Conservation (phyloP, 176 grass and related monocot species). For the Carex scoparia region DNA sequence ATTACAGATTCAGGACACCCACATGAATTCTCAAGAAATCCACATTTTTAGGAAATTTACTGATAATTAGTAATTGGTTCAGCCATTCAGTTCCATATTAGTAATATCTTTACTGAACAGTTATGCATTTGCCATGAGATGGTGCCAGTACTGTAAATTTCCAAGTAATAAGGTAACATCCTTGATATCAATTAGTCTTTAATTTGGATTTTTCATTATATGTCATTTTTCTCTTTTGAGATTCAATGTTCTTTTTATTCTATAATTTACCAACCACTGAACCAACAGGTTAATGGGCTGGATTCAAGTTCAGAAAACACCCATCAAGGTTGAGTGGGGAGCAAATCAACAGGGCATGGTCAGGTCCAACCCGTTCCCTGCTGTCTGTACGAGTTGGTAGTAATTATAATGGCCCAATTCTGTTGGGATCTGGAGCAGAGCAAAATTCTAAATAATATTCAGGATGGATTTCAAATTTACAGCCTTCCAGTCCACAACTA, state of each 20-base stretch:
- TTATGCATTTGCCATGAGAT: background rate
- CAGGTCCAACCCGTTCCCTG: background rate
- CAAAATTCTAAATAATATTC: background rate
- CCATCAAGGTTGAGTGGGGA: background rate
- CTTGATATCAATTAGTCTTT: background rate
- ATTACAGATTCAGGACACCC: background rate
- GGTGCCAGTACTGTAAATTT: background rate
- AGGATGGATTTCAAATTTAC: background rate
- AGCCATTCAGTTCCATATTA: slow-evolving; percentile 10
- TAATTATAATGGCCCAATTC: background rate
- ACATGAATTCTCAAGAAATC: background rate
- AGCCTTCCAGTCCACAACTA: background rate
- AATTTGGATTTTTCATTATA: background rate
- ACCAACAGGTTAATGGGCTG: background rate
- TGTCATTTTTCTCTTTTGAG: background rate
- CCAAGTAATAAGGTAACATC: background rate
- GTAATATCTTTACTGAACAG: background rate
- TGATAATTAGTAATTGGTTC: background rate
- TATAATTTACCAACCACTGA: background rate
- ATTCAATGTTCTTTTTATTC: background rate
- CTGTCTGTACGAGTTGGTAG: background rate
- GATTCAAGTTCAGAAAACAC: background rate
- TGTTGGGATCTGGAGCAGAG: background rate
- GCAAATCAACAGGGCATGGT: background rate
- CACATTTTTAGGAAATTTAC: background rate